Evolutionary conservation across 345 rosid species (phyloP), one percentile per base, ranked within the genome.

Genomic region (Dipteronia dyeriana): DNA sequence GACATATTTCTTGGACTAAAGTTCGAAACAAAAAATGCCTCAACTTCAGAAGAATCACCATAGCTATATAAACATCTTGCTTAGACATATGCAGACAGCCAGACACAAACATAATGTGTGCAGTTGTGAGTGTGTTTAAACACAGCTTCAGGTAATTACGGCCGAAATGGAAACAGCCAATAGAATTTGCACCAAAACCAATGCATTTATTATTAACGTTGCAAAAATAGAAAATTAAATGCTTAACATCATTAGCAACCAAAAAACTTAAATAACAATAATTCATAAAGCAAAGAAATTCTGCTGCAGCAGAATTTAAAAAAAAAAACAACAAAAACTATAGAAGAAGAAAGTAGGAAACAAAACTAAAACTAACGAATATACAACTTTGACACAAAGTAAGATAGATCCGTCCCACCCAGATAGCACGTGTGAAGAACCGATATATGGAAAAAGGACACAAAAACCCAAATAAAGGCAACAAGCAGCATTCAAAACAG

Each of bases 271-370:
- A 45, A 45, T 19, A 45, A 41, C 6, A 9, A 61, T 41, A 45
- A 47, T 23, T 25, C 9, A 66, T 19, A 74, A 73, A 20, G 57
- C 25, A 61, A 43, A 7, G 17, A 61, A 26, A 63, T 47, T 47
- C 25, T 4, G 3, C 9, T 25, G 45, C 23, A 10, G 60, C 25
- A 61, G 16, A 51, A 51, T 11, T 51, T 16, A 16, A 51, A 53
- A 16, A 53, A 14, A 14, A 53, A 5, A 53, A 12, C 4, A 49
- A 53, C 19, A 17, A 56, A 56, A 56, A 56, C 60, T 56, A 39
- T 13, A 41, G 76, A 62, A 14, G n/a, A 59, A 1, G 76, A 73
- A 73, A 41, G 12, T 64, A 64, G 39, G 20, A 64, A 41, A 38
- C n/a, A 7, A 23, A 43, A 73, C 29, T 22, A 60, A 73, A 38